phyloP scores from a whole-genome alignment of 2,329 filamentous ascomycete genomes.

The Talaromyces sp. region DNA sequence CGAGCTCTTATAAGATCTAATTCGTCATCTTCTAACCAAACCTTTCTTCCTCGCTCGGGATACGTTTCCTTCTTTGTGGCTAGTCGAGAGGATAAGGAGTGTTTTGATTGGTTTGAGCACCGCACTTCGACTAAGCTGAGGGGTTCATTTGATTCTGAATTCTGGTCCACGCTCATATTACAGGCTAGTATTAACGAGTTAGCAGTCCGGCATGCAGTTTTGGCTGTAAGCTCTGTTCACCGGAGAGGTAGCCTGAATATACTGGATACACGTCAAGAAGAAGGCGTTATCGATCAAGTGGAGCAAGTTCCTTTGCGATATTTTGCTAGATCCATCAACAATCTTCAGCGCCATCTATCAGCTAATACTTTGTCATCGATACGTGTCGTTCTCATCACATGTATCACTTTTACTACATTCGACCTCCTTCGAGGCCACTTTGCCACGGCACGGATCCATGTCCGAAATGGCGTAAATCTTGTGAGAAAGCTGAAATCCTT shows the following conservation, averaged over 20 bases:
- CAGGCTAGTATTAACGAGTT: conserved; percentile 7
- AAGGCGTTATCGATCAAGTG: background rate
- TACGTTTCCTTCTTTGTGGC: conserved; percentile 8
- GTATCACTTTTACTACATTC: conserved; percentile 1
- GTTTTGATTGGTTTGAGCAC: conserved; percentile 5
- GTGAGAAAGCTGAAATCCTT: background rate
- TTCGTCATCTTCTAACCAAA: background rate
- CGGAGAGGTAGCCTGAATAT: background rate
- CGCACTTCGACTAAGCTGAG: conserved; percentile 4
- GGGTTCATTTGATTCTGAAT: conserved; percentile 3
- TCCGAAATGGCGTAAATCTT: background rate
- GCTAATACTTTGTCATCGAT: background rate
- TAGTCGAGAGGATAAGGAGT: conserved; percentile 3
- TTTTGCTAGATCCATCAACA: conserved; percentile 3
- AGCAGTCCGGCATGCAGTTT: conserved; percentile 5
- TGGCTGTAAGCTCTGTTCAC: conserved; percentile 5
- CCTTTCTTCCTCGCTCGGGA: background rate
- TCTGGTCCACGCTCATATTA: conserved; percentile 2
- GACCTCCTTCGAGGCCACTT: conserved; percentile 5
- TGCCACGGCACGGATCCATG: conserved; percentile 3
- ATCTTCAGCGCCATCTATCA: conserved; percentile 2
- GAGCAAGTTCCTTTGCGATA: background rate
- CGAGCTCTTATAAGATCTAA: background rate
- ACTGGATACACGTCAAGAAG: background rate
- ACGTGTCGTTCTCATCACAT: conserved; percentile 6